Percentiles rank a stretch among this genome's conserved stretches.
Conservation (phyloP, 179 eudicot genomes). For the Spinacia oleracea region DNA sequence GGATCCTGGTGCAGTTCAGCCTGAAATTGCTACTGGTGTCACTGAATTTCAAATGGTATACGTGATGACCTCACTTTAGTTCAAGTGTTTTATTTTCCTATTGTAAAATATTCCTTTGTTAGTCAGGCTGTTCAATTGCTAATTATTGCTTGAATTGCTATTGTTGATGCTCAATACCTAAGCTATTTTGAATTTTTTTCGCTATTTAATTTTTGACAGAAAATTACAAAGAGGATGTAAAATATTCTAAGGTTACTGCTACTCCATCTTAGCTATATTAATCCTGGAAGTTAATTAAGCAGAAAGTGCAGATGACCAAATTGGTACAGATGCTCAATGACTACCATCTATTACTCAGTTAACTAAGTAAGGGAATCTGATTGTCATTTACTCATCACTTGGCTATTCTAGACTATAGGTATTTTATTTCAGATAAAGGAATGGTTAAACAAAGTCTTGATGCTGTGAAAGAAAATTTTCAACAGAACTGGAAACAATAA, state of each 20-base stretch:
- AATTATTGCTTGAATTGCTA: neutral
- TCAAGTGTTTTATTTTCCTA: neutral
- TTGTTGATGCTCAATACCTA: neutral
- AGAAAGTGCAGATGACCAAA: neutral
- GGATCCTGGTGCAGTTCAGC: constrained; percentile 35
- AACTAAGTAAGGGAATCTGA: neutral
- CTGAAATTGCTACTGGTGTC: constrained; percentile 38
- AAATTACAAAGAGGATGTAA: neutral
- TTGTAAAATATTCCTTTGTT: neutral
- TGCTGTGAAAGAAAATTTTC: neutral
- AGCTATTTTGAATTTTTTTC: neutral
- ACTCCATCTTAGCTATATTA: neutral
- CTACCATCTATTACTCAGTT: neutral
- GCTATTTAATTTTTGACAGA: neutral
- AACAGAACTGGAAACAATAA: neutral
- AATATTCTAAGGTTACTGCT: neutral
- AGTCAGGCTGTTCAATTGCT: neutral
- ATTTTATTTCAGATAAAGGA: neutral
- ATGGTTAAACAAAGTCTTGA: neutral
- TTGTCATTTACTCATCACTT: neutral
- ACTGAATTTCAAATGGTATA: constrained; percentile 47
- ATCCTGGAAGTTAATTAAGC: neutral
- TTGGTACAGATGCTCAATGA: neutral
- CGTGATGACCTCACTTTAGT: neutral
- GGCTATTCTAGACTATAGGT: neutral